phyloP scores from a whole-genome alignment of 371 early-diverging fungal species.

The Mortierella sp. region DNA sequence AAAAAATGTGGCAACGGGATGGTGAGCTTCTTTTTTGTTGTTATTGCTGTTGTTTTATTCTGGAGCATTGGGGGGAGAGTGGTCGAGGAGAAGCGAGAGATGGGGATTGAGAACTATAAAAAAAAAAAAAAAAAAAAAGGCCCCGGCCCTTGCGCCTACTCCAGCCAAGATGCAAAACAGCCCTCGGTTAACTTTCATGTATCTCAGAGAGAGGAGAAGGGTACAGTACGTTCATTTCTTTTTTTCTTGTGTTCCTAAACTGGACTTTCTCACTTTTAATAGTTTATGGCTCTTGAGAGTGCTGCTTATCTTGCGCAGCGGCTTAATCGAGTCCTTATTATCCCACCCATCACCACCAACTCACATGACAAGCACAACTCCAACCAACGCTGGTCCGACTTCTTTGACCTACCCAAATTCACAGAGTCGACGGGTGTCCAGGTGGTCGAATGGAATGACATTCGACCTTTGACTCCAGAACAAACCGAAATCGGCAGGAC shows the following conservation, averaged over 20 bases:
- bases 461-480: conserved; percentile 24
- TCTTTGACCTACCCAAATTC: conserved; percentile 35
- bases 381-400: conserved; percentile 46
- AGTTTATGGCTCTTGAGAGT: conserved; percentile 28
- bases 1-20: no score
- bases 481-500: conserved; percentile 24
- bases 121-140: neutral
- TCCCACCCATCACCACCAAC: conserved; percentile 41
- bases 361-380: conserved; percentile 30
- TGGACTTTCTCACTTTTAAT: neutral
- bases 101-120: no score
- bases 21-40: no score
- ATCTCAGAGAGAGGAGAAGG: neutral
- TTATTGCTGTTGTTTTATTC: no score
- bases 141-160: neutral
- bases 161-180: neutral
- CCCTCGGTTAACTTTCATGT: conserved; percentile 2
- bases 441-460: conserved; percentile 26
- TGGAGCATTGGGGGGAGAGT: no score
- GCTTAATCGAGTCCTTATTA: conserved; percentile 40
- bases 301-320: conserved; percentile 18
- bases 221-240: conserved; percentile 1
- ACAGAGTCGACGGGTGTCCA: conserved; percentile 7
- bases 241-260: neutral
- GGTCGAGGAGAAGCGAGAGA: no score